These are phyloP conservation scores for Talaromyces wortmannii DNA, from an alignment of 495 filamentous ascomycete genomes.

Conservation along the genomic window DNA sequence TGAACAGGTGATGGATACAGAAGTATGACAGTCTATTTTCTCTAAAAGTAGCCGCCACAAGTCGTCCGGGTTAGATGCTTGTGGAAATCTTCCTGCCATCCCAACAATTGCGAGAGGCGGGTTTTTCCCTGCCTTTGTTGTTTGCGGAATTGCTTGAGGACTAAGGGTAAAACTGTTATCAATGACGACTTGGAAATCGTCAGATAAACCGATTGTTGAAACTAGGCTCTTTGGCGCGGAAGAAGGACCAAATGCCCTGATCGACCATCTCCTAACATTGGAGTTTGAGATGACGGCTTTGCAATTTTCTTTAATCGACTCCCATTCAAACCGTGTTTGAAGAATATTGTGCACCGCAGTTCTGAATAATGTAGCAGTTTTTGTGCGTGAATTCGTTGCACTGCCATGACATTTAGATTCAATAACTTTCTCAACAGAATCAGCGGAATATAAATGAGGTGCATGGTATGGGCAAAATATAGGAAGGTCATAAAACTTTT, in stretches of 20 bases:
- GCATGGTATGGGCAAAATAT: slow-evolving; percentile 33
- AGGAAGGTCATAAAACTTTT: slow-evolving; percentile 16
- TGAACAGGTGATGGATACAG: slow-evolving; percentile 20
- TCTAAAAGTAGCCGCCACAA: slow-evolving; percentile 68
- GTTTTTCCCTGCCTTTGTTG: not conserved
- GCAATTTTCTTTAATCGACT: slow-evolving; percentile 43
- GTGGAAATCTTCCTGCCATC: slow-evolving; percentile 70
- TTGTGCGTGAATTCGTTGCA: slow-evolving; percentile 35
- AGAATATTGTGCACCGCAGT: slow-evolving; percentile 46
- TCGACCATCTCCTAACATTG: not conserved
- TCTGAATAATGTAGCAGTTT: slow-evolving; percentile 34
- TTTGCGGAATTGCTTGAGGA: not conserved
- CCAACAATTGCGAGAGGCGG: slow-evolving; percentile 62
- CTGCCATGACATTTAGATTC: slow-evolving; percentile 19
- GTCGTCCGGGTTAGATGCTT: slow-evolving; percentile 54
- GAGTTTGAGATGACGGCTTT: slow-evolving; percentile 7
- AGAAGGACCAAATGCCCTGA: not conserved
- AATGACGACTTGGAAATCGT: slow-evolving; percentile 4
- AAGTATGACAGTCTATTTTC: slow-evolving; percentile 49
- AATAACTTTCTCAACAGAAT: slow-evolving; percentile 8
- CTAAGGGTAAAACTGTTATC: not conserved
- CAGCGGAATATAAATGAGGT: slow-evolving; percentile 24
- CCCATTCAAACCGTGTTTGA: slow-evolving; percentile 42
- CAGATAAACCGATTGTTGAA: not conserved
- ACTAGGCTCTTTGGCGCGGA: not conserved